Base-by-base conservation (phyloP, 495 filamentous ascomycete species). In the Penicillium goetzii region DNA sequence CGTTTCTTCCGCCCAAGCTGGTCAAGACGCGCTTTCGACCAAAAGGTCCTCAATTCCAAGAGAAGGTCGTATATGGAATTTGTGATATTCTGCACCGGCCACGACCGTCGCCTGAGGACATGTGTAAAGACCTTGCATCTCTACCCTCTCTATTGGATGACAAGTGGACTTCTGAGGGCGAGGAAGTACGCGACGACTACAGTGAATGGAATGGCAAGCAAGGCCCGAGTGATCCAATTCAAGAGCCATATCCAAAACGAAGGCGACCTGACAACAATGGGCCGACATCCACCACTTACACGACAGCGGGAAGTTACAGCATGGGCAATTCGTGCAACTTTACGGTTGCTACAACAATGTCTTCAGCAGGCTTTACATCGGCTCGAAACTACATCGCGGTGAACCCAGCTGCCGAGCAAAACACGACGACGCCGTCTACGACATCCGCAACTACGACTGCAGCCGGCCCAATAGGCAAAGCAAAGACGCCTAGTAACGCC, bases 41-140 rank as follows among this genome's bases (percentile, higher is more conserved):
- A 21, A 79, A 82, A 65, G 90, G 88, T 1, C 88, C 90, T 21
- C 75, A 72, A 3, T 76, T 92, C 2, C 68, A 76, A 9, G 81
- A 83, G 28, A 73, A 78, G 10, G 77, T 80, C n/a, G 82, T 88
- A 3, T 83, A 83, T 58, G 81, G 78, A 11, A 84, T 92, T 21
- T 80, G 88, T 15, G 80, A 83, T 49, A 92, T 91, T 54, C 74
- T 93, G 19, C 75, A 84, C 17, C 82, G 89, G 30, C 67, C 76
- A 4, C 81, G 79, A 38, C 89, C 90, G 7, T 72, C 78, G 23
- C 58, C 75, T 30, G 68, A 66, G 11, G 78, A 79, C 3, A 83
- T 92, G 59, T 66, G 81, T 14, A 75, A 79, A 59, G 76, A 70
- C 23, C 71, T 80, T 41, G 73, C 71, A n/a, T 76, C 71, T 19